phyloP scores from a whole-genome alignment of 305 asterid species.

The Fraxinus sp. region DNA sequence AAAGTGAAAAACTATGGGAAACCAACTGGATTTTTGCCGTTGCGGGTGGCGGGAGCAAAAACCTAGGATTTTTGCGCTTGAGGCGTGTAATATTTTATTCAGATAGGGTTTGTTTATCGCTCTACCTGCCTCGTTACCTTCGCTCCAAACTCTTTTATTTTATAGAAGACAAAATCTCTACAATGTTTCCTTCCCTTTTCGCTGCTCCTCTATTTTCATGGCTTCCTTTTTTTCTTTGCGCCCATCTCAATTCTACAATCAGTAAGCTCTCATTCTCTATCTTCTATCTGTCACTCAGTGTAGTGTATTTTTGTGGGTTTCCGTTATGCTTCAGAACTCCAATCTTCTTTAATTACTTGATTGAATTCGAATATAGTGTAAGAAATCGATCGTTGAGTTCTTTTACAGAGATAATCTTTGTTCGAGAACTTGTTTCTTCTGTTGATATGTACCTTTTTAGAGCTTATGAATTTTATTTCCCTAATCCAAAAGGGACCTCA shows the following conservation, averaged over 20 bases:
- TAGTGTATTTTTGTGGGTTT: not conserved
- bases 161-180: slow-evolving; percentile 1
- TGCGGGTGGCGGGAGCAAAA: slow-evolving; percentile 41
- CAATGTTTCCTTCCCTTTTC: slow-evolving; percentile 24
- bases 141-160: slow-evolving; percentile 31
- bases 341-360: not conserved
- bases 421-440: not conserved
- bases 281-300: not conserved
- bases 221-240: slow-evolving; percentile 42
- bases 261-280: slow-evolving; percentile 30
- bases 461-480: not conserved
- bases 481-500: not conserved
- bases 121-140: slow-evolving; percentile 39
- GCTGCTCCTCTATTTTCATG: slow-evolving; percentile 34
- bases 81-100: not conserved
- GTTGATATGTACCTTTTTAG: not conserved
- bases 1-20: slow-evolving; percentile 23
- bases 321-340: not conserved
- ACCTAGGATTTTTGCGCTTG: slow-evolving; percentile 32
- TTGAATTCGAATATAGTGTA: not conserved
- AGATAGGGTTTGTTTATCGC: slow-evolving; percentile 10
- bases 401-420: not conserved
- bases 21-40: slow-evolving; percentile 7
- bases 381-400: slow-evolving; percentile 7
- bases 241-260: slow-evolving; percentile 34